Percentiles rank a stretch among this genome's conserved stretches.
Evolutionary conservation across 2,329 filamentous ascomycete species (phyloP).

Genomic region (Botrytis fragariae): DNA sequence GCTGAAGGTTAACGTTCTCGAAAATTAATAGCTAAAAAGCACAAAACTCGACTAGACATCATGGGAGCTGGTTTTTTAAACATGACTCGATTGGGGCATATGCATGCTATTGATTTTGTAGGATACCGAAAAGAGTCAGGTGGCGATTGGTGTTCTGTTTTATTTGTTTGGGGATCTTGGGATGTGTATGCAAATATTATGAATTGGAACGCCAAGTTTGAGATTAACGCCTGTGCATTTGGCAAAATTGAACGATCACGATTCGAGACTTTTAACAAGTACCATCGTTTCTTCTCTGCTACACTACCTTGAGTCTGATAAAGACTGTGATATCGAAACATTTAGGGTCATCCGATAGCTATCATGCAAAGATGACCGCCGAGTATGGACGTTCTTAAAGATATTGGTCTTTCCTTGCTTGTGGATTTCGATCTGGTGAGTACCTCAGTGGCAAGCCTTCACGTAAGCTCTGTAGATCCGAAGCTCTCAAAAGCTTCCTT

Average conservation of each 20-base stretch:
- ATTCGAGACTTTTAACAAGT: not conserved
- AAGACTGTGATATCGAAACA: not conserved
- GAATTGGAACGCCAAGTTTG: not conserved
- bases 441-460: not conserved
- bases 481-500: not conserved
- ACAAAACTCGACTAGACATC: too few relatives aligned
- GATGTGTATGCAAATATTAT: not conserved
- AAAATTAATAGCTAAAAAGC: too few relatives aligned
- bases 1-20: slow-evolving; percentile 15
- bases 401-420: not conserved
- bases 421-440: not conserved
- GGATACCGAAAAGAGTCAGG: not conserved
- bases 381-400: not conserved
- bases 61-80: not conserved
- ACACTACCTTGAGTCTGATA: not conserved
- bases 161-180: not conserved
- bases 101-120: not conserved
- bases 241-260: not conserved
- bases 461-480: not conserved
- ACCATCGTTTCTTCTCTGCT: not conserved
- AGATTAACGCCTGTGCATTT: not conserved
- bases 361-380: not conserved
- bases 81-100: not conserved
- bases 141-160: not conserved
- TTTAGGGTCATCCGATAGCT: not conserved